phyloP scores from a whole-genome alignment of 331 rosid species.

The Cydonia oblonga region DNA sequence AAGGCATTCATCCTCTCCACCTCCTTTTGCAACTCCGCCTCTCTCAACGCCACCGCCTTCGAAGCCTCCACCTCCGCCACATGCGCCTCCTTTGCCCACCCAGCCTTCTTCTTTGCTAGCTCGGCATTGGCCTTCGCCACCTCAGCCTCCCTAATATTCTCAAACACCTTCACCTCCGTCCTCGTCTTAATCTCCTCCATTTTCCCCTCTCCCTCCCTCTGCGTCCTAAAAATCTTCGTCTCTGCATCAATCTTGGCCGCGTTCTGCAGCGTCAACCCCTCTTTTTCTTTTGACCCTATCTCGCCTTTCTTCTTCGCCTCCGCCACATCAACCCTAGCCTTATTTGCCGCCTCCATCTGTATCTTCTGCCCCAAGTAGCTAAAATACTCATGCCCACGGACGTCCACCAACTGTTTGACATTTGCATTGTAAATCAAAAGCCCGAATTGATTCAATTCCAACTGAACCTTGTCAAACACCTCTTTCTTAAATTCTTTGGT shows the following conservation, averaged over 20 bases:
- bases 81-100: neutral
- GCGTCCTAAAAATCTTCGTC: constrained; percentile 35
- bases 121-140: neutral
- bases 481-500: constrained; percentile 52
- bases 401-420: constrained; percentile 50
- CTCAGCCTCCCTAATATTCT: constrained; percentile 11
- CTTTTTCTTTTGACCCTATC: constrained; percentile 32
- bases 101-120: constrained; percentile 4
- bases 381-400: constrained; percentile 44
- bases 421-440: constrained; percentile 58
- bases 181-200: constrained; percentile 46
- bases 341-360: constrained; percentile 54
- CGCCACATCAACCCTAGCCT: constrained; percentile 45
- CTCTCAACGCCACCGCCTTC: constrained; percentile 6
- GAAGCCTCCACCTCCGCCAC: constrained; percentile 1
- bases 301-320: constrained; percentile 56
- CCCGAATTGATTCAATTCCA: constrained; percentile 56
- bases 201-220: constrained; percentile 29
- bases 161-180: constrained; percentile 36
- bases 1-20: constrained; percentile 7
- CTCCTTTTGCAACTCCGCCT: constrained; percentile 9
- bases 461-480: constrained; percentile 47
- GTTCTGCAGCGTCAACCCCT: constrained; percentile 44
- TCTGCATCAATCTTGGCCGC: constrained; percentile 45
- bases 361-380: constrained; percentile 57